Evolutionary conservation across 2,329 filamentous ascomycete genomes (phyloP), one percentile per base, ranked within the genome.

Genomic region (Clarireedia sp.): DNA sequence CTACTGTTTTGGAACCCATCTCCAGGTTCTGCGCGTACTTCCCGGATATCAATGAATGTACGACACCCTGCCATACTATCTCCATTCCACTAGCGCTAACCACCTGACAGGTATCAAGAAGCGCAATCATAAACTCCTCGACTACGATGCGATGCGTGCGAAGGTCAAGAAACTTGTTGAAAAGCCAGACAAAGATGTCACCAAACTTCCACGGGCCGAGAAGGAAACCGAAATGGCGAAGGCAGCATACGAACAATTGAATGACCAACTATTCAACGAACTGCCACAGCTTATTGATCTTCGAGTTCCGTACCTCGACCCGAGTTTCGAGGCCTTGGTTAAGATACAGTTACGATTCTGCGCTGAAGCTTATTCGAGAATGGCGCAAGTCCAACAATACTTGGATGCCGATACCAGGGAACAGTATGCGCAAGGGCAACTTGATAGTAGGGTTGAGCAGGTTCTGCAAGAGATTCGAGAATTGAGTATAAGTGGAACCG

Each of bases 361-460:
- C 68, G 94, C 95, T 7, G 94, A 99, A 74, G 94, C 94, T 1
- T 99, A 99, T 73, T 91, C 86, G 59, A 81, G 94, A 48, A 99
- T 99, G 94, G 94, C 95, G 24, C 95, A 99, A 75, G 95, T 99
- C 56, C 94, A 99, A 75, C 94, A 99, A 74, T 97, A 96, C 71
- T 79, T 99, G 33, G 94, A 97, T 69, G 87, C 92, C 29, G 90
- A 96, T 68, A 97, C 92, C 51, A 81, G 94, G 71, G 94, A 99
- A 62, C 88, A 96, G 73, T 99, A 99, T 72, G 94, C 94, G 1
- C 85, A 90, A 65, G 94, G 94, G 24, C 89, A 96, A 62, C 75
- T 99, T 64, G 94, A 99, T 70, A 87, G 85, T 58, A 78, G 90
- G 62, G 94, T 99, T 29, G 94, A 99, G 73, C 87, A 97, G 73